These are phyloP conservation scores for Fusarium brachygibbosum DNA, from an alignment of 2,329 filamentous ascomycete genomes.

Conservation along the genomic window DNA sequence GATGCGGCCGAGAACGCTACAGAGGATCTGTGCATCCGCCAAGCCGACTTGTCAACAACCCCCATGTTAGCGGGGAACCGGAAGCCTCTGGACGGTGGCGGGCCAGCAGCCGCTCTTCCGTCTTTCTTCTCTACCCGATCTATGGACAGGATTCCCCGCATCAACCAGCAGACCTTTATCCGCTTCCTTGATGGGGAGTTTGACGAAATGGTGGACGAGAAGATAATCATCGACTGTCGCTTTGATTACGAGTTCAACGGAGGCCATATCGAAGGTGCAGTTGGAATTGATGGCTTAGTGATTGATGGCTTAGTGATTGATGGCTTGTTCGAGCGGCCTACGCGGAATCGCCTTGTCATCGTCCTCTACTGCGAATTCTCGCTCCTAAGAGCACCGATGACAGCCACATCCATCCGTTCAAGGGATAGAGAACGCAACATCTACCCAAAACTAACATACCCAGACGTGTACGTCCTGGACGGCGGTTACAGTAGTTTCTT, in stretches of 20 bases:
- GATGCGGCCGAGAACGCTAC: neutral
- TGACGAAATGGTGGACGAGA: neutral
- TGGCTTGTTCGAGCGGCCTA: neutral
- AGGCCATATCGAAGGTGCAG: neutral
- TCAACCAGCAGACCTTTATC: neutral
- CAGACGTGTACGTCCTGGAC: neutral
- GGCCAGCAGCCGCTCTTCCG: neutral
- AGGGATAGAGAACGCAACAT: neutral
- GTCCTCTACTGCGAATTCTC: neutral
- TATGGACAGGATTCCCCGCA: neutral
- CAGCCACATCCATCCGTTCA: neutral
- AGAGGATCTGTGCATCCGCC: too few relatives aligned
- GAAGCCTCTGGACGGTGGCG: neutral
- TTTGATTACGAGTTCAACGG: neutral
- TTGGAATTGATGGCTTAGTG: too few relatives aligned
- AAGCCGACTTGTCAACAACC: neutral
- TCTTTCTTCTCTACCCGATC: neutral
- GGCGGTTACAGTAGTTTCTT: neutral
- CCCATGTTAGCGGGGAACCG: neutral
- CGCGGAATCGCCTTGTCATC: neutral
- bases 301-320: neutral
- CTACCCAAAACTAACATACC: neutral
- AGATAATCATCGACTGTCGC: neutral
- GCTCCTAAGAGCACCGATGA: neutral
- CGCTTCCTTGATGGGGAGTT: neutral